A percentile compares a stretch with the other conserved stretches of the same genome.
Evolutionary conservation across 768 basidiomycete species (phyloP).

Genomic region (Tricholoma terreum): DNA sequence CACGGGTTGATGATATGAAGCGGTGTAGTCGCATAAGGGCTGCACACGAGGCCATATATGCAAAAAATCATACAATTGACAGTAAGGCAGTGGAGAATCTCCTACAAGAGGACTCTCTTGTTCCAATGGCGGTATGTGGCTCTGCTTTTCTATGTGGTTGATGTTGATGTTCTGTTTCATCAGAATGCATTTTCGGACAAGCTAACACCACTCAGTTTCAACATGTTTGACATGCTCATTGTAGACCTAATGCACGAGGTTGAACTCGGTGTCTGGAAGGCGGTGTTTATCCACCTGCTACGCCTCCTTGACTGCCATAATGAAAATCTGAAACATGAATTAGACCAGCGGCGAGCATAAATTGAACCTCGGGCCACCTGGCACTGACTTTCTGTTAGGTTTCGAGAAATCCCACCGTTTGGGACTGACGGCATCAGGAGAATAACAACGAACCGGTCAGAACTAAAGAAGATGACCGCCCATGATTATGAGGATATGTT

Average conservation of each 20-base stretch:
- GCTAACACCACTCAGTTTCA: constrained; percentile 11
- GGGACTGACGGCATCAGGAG: constrained; percentile 17
- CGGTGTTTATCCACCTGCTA: constrained; percentile 31
- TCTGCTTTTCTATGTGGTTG: not conserved
- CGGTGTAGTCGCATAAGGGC: constrained; percentile 8
- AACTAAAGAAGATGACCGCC: constrained; percentile 26
- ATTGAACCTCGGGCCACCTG: not conserved
- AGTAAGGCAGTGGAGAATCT: constrained; percentile 20
- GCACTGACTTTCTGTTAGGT: not conserved
- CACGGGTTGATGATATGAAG: constrained; percentile 6
- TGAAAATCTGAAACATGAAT: constrained; percentile 11
- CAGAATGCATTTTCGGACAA: not conserved
- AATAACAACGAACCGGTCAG: constrained; percentile 23
- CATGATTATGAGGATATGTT: constrained; percentile 30
- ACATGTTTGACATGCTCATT: constrained; percentile 25
- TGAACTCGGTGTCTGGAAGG: constrained; percentile 37
- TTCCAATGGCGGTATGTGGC: not conserved
- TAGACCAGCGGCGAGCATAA: constrained; percentile 22
- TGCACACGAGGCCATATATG: constrained; percentile 25
- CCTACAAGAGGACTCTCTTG: constrained; percentile 20
- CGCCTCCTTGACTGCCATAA: constrained; percentile 24
- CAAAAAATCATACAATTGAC: constrained; percentile 21
- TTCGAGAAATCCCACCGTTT: constrained; percentile 12
- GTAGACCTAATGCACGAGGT: constrained; percentile 38
- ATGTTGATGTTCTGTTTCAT: not conserved